phyloP scores from a whole-genome alignment of 352 stramenopile species.

The Globisporangium paddicum region DNA sequence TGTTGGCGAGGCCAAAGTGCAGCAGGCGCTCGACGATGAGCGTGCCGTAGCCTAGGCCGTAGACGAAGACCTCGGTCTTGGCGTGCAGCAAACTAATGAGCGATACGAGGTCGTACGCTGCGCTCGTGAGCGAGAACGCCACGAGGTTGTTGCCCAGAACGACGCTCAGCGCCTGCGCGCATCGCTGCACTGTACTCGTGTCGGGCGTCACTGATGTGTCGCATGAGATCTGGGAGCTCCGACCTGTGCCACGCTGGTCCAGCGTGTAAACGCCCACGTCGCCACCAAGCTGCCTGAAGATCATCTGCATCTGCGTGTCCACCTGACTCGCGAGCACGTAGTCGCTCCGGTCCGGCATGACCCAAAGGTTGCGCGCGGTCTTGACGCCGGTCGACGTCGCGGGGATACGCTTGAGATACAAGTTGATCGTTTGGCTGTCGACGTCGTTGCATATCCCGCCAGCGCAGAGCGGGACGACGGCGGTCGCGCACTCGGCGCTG shows the following conservation, averaged over 20 bases:
- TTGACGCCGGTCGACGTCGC: constrained; percentile 14
- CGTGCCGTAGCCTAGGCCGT: constrained; percentile 69
- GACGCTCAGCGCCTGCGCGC: constrained; percentile 14
- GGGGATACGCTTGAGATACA: constrained; percentile 55
- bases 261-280: constrained; percentile 50
- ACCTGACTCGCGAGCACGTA: constrained; percentile 7
- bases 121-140: constrained; percentile 67
- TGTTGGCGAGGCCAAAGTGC: constrained; percentile 38
- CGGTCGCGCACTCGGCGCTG: constrained; percentile 29
- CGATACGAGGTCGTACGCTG: constrained; percentile 48
- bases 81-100: constrained; percentile 42
- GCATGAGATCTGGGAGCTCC: constrained; percentile 40
- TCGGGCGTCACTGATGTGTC: constrained; percentile 1
- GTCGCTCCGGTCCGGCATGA: constrained; percentile 31
- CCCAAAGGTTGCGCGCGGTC: constrained; percentile 27
- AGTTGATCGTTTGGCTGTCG: constrained; percentile 34
- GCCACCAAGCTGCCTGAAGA: constrained; percentile 39
- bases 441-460: constrained; percentile 33
- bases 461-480: constrained; percentile 44
- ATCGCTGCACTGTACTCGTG: constrained; percentile 6
- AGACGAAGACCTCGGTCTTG: constrained; percentile 44
- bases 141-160: constrained; percentile 23
- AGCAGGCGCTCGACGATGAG: constrained; percentile 58
- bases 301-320: constrained; percentile 43
- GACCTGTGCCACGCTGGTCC: constrained; percentile 43